Evolutionary conservation across 1,284 basidiomycete species (phyloP), one percentile per base, ranked within the genome.

Genomic region (Ganoderma sinense): DNA sequence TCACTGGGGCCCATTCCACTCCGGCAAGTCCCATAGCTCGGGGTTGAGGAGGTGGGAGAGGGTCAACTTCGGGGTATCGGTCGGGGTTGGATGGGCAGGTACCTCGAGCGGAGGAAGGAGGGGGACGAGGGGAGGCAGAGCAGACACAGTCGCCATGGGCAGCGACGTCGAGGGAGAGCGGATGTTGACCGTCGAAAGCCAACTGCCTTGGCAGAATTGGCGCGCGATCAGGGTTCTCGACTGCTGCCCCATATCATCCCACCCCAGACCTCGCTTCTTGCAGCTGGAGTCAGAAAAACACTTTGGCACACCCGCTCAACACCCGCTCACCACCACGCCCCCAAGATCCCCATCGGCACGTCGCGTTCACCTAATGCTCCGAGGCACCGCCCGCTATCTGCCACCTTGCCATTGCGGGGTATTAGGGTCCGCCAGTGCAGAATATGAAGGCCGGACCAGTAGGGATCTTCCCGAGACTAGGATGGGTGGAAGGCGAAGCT

Each of bases 11-110:
- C 72, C 73, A 62, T 76, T 72, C 75, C 73, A 76, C 56, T 75
- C 76, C 4, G 79, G 79, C 5, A 80, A 71, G 64, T 77, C 72
- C 79, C 79, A 80, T n/a, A 73, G 56, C 36, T 69, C 69, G 13
- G 75, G 75, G 45, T 77, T 65, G n/a, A 80, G 71, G 20, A 80
- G 64, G 62, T 73, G 72, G 16, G 67, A 40, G 23, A 80, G 71
- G 11, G 76, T 75, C 51, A 80, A 51, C 40, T 71, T 69, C 39
- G 18, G 66, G 33, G 48, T 60, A 56, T 20, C 53, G 61, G 62
- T 69, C 14, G 23, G 14, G 3, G 23, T n/a, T 11, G 33, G 56
- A 8, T 39, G 26, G n/a, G 33, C 18, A 16, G 33, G 20, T 8
- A 43, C 51, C 20, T 64, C 33, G 23, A 39, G n/a, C 29, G 41